Percentiles rank a stretch among this genome's conserved stretches.
phyloP scores from a whole-genome alignment of 495 filamentous ascomycete species.

The Penicillium simplicissimum region DNA sequence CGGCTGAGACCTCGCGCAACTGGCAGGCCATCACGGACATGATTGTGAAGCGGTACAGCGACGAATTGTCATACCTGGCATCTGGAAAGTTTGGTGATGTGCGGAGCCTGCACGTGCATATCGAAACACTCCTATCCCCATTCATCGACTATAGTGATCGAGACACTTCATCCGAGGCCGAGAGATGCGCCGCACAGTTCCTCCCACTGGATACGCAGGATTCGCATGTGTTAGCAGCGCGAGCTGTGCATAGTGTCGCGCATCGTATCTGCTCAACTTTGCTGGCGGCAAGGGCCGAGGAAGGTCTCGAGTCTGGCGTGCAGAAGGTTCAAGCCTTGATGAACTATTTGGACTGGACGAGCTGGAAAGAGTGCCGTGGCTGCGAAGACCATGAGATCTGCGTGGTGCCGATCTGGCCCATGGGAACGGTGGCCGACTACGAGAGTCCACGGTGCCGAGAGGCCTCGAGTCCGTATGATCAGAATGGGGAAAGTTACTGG shows the following conservation, averaged over 20 bases:
- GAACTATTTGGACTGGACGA: constrained; percentile 57
- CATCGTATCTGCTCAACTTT: constrained; percentile 53
- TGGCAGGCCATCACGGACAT: constrained; percentile 66
- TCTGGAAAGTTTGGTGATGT: constrained; percentile 36
- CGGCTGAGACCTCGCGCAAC: constrained; percentile 34
- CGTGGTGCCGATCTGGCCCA: constrained; percentile 67
- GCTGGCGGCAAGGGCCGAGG: constrained; percentile 37
- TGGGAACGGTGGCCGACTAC: constrained; percentile 55
- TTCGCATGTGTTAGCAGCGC: constrained; percentile 27
- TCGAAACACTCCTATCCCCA: constrained; percentile 46
- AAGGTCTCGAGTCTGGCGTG: constrained; percentile 26
- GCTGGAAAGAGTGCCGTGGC: constrained; percentile 59
- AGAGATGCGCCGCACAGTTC: constrained; percentile 55
- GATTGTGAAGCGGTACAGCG: constrained; percentile 58
- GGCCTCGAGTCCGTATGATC: constrained; percentile 23
- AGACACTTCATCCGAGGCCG: constrained; percentile 33
- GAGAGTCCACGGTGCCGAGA: constrained; percentile 51
- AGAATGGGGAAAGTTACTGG: constrained; percentile 42
- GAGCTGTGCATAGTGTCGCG: constrained; percentile 50
- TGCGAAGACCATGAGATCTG: constrained; percentile 62
- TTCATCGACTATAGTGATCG: constrained; percentile 52
- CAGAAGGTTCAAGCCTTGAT: constrained; percentile 42
- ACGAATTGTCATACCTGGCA: constrained; percentile 51
- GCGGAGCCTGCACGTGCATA: constrained; percentile 40
- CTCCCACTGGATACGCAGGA: constrained; percentile 24